Conservation (phyloP, 345 rosid species). For the Camelina neglecta region DNA sequence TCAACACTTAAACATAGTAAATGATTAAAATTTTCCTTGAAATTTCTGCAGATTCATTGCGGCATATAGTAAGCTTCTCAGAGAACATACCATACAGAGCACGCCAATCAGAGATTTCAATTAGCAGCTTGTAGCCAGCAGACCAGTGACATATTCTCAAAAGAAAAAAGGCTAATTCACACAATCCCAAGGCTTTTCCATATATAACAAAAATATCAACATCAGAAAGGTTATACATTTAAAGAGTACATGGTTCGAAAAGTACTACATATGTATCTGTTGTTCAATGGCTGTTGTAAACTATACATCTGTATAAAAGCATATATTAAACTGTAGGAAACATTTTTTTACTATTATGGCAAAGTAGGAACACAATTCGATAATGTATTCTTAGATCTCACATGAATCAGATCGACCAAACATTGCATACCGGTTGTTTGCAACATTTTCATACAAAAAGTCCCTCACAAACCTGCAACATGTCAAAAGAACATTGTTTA, state of each 20-base stretch:
- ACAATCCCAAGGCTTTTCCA: slow-evolving; percentile 23
- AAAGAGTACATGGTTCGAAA: slow-evolving; percentile 25
- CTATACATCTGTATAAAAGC: slow-evolving; percentile 38
- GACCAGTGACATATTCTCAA: slow-evolving; percentile 19
- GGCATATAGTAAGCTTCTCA: slow-evolving; percentile 58
- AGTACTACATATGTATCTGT: slow-evolving; percentile 29
- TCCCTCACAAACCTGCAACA: slow-evolving; percentile 71
- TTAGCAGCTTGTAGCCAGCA: slow-evolving; percentile 40
- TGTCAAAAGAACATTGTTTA: background rate
- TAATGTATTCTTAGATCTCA: slow-evolving; percentile 54
- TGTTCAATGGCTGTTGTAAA: slow-evolving; percentile 39
- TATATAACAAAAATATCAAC: slow-evolving; percentile 29
- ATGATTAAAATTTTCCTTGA: background rate
- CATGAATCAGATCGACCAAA: slow-evolving; percentile 90
- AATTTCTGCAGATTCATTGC: slow-evolving; percentile 53
- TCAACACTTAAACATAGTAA: background rate
- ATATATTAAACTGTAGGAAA: slow-evolving; percentile 39
- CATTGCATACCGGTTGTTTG: slow-evolving; percentile 71
- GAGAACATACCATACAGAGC: slow-evolving; percentile 33
- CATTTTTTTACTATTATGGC: slow-evolving; percentile 14
- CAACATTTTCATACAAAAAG: slow-evolving; percentile 72
- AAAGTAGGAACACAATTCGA: slow-evolving; percentile 24
- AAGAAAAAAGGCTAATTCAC: slow-evolving; percentile 14
- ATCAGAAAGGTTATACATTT: slow-evolving; percentile 32
- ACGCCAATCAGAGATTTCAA: slow-evolving; percentile 36